These are phyloP conservation scores for Cokeromyces recurvatus DNA, from an alignment of 371 early-diverging fungal genomes.

Conservation along the genomic window DNA sequence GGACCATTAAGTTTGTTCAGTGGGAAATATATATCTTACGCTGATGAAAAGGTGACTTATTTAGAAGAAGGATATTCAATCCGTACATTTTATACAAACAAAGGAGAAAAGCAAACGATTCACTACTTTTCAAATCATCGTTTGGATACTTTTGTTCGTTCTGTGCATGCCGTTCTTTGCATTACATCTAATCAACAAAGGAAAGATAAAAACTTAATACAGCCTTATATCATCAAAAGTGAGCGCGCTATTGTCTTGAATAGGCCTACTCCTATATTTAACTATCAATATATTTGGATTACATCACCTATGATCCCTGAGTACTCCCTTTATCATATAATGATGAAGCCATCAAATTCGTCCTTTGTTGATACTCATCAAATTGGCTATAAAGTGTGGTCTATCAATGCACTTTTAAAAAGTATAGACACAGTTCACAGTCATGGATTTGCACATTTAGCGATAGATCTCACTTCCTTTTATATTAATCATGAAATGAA, in stretches of 20 bases:
- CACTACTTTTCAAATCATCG: slow-evolving; percentile 16
- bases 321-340: slow-evolving; percentile 6
- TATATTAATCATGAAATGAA: slow-evolving; percentile 10
- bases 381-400: slow-evolving; percentile 16
- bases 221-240: slow-evolving; percentile 8
- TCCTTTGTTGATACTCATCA: slow-evolving; percentile 3
- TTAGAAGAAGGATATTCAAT: slow-evolving; percentile 4
- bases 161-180: slow-evolving; percentile 6
- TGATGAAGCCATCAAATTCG: too few species aligned
- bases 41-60: slow-evolving; percentile 2
- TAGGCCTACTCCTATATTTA: slow-evolving; percentile 8
- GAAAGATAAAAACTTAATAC: neutral
- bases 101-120: slow-evolving; percentile 7
- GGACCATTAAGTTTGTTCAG: slow-evolving; percentile 11
- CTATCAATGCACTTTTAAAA: slow-evolving; percentile 6
- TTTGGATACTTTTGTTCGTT: slow-evolving; percentile 9
- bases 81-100: slow-evolving; percentile 12
- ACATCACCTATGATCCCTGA: slow-evolving; percentile 17
- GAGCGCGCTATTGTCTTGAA: slow-evolving; percentile 13
- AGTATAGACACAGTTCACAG: slow-evolving; percentile 10
- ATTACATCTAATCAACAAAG: neutral
- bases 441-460: slow-evolving; percentile 11
- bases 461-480: slow-evolving; percentile 11
- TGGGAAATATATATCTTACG: slow-evolving; percentile 6
- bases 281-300: slow-evolving; percentile 22